Base-by-base conservation (phyloP, 2,329 filamentous ascomycete genomes). In the Botrytis hyacinthi region DNA sequence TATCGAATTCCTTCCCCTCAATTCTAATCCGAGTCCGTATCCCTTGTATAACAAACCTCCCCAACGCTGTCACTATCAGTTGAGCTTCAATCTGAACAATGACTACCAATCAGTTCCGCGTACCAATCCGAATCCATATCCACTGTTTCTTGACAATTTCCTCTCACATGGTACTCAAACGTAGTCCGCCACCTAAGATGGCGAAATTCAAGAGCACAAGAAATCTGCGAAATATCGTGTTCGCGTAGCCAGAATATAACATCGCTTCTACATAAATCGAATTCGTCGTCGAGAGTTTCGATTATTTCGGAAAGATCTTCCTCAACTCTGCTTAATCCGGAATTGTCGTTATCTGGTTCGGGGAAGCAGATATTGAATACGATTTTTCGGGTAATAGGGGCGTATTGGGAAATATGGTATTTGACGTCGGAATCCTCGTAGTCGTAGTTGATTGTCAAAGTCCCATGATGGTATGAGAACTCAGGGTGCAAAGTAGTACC, bases 1-100 rank as follows among this genome's bases (percentile, higher is more conserved):
- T 44, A 20, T 63, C 37, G 2, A 10, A 0, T 6, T 18, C 14
- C 26, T 12, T 12, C 16, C 2, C 2, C 37, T 26, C 0, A 42
- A 8, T n/a, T 10, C 16, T 29, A 42, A 16, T 63, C 60, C 14
- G 26, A 63, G 16, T 62, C 26, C 8, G 16, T 42, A 42, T 29
- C 26, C 26, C 22, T 4, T 20, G 1, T 18, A 42, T 16, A n/a
- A 54, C 1, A 16, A 16, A 7, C 51, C 1, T 29, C 14, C 37
- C n/a, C 26, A 6, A 12, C 37, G 7, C 35, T 40, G 14, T 62
- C 12, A 7, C 60, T 42, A 42, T 16, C 22, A 40, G 6, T 37
- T 12, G n/a, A 9, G 14, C 8, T 63, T 42, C 1, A 26, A 3
- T 29, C 51, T 2, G 51, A 63, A 42, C 26, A 18, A 20, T 20